A percentile compares a stretch with the other conserved stretches of the same genome.
Conservation (phyloP, 495 filamentous ascomycete species). For the Chaetomidium leptoderma region DNA sequence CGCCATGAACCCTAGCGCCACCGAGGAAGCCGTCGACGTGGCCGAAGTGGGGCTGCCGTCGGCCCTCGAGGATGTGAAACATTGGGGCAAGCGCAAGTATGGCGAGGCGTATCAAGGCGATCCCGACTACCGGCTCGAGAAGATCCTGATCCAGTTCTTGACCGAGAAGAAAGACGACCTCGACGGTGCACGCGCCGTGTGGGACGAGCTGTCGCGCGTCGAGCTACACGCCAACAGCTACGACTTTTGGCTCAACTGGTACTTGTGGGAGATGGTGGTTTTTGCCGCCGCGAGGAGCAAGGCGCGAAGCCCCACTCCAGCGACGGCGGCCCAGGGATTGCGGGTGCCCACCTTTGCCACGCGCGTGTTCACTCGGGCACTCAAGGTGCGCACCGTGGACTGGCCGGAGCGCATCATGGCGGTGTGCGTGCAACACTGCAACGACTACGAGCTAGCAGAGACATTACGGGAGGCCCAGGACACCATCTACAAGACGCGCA, state of each 20-base stretch:
- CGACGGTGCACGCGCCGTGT: conserved; percentile 63
- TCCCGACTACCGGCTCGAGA: conserved; percentile 79
- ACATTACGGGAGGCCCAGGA: conserved; percentile 67
- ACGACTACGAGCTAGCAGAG: conserved; percentile 74
- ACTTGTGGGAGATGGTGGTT: conserved; percentile 78
- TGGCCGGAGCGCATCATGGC: conserved; percentile 89
- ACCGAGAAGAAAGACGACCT: conserved; percentile 66
- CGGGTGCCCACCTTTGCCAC: conserved; percentile 61
- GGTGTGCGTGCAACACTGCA: conserved; percentile 76
- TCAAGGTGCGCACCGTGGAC: conserved; percentile 68
- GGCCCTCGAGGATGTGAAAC: conserved; percentile 74
- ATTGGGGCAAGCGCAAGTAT: conserved; percentile 70
- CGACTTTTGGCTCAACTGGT: conserved; percentile 90
- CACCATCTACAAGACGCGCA: conserved; percentile 61
- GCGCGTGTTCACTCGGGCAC: conserved; percentile 65
- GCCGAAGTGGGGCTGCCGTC: conserved; percentile 86
- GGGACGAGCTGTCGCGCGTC: conserved; percentile 59
- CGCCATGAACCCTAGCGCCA: conserved; percentile 69
- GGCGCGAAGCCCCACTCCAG: conserved; percentile 44
- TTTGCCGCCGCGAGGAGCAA: conserved; percentile 40
- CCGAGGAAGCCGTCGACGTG: conserved; percentile 85
- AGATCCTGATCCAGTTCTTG: conserved; percentile 85
- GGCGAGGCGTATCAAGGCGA: conserved; percentile 74
- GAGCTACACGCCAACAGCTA: conserved; percentile 66
- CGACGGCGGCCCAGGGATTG: conserved; percentile 31